Conservation (phyloP, 1,284 basidiomycete genomes). For the Trametes hirsuta region DNA sequence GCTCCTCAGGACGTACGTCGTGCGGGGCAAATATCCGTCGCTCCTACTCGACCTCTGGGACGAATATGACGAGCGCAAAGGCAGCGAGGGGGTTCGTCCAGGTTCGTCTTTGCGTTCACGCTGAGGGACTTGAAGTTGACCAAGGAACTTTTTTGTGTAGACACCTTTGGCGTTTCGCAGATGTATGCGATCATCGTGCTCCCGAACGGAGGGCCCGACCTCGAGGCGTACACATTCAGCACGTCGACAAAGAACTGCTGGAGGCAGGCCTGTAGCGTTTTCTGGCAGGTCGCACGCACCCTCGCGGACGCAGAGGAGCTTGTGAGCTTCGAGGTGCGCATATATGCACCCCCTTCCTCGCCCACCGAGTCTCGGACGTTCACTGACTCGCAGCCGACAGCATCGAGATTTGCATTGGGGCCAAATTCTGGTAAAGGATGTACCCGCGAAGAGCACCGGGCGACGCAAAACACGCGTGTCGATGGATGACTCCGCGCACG, state of each 20-base stretch:
- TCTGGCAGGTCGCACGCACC: conserved; percentile 87
- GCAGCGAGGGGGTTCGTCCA: conserved; percentile 86
- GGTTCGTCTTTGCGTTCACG: conserved; percentile 48
- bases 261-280: conserved; percentile 85
- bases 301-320: conserved; percentile 80
- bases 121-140: not conserved
- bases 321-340: conserved; percentile 81
- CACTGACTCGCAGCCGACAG: conserved; percentile 44
- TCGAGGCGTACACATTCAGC: conserved; percentile 80
- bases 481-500: conserved; percentile 65
- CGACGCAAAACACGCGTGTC: conserved; percentile 33
- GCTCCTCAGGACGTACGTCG: conserved; percentile 82
- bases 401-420: conserved; percentile 98
- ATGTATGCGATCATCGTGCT: conserved; percentile 89
- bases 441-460: conserved; percentile 40
- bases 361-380: not conserved
- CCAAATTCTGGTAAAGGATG: conserved; percentile 85
- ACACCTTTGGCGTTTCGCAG: conserved; percentile 74
- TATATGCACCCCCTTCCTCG: not conserved
- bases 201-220: conserved; percentile 86
- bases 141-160: conserved; percentile 41
- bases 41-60: conserved; percentile 87
- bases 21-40: conserved; percentile 83
- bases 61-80: conserved; percentile 68
- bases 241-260: conserved; percentile 60